Conservation (phyloP, 2,329 filamentous ascomycete genomes). For the Dactylella cylindrospora region DNA sequence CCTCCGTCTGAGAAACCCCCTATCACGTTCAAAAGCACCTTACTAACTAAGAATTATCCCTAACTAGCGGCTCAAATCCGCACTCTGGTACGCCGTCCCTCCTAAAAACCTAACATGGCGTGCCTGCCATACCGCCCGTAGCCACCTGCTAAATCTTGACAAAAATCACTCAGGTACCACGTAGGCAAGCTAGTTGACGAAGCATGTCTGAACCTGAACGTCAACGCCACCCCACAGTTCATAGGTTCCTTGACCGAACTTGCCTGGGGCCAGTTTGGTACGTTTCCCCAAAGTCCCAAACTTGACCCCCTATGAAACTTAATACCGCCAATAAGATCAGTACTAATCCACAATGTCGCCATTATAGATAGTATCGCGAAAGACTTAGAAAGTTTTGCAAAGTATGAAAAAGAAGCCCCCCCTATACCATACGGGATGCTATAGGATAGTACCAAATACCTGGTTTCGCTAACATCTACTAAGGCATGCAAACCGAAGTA, state of each 20-base stretch:
- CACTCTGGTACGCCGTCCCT: slow-evolving; percentile 30
- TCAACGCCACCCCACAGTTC: slow-evolving; percentile 89
- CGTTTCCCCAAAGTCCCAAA: slow-evolving; percentile 33
- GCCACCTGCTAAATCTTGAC: slow-evolving; percentile 35
- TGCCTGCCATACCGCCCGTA: background rate
- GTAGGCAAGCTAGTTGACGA: slow-evolving; percentile 88
- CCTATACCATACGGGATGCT: background rate
- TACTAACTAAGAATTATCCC: slow-evolving; percentile 15
- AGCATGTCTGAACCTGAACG: slow-evolving; percentile 69
- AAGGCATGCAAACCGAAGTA: slow-evolving; percentile 77
- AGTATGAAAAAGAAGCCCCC: too few relatives aligned
- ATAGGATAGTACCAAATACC: background rate
- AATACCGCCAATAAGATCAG: slow-evolving; percentile 4
- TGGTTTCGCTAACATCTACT: background rate
- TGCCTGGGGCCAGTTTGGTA: slow-evolving; percentile 84
- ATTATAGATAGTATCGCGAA: slow-evolving; percentile 58
- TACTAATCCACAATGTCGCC: slow-evolving; percentile 5
- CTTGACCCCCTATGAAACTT: slow-evolving; percentile 11
- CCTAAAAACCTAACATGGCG: background rate
- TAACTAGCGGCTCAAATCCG: slow-evolving; percentile 40
- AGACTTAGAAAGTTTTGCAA: slow-evolving; percentile 67
- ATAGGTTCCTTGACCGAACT: slow-evolving; percentile 83
- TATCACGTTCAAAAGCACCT: too few relatives aligned
- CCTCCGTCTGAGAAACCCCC: background rate
- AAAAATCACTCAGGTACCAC: slow-evolving; percentile 78